Base-by-base conservation (phyloP, 1,284 basidiomycete genomes). In the Leucoagaricus sp. region DNA sequence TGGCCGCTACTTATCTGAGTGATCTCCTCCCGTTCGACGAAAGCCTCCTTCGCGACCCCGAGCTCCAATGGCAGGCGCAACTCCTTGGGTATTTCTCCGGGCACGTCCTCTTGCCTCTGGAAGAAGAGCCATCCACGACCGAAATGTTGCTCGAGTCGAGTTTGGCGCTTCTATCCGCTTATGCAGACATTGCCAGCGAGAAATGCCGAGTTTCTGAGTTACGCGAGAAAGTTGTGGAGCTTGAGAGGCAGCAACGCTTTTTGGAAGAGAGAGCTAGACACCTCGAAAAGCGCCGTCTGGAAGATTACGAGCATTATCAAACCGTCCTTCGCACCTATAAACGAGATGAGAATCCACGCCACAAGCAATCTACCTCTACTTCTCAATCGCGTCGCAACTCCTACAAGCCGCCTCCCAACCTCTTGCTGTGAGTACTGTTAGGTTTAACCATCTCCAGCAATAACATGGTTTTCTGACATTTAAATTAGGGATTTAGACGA, bases 31-130 rank as follows among this genome's bases (percentile, higher is more conserved):
- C 73, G 1, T 72, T 79, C 54, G 83, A 87, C 55, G 64, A 70
- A 57, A 59, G 60, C 28, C 63, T 84, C 19, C 66, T 81, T n/a
- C 57, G 67, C n/a, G 72, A 79, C 49, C 65, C 67, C n/a, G 67
- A 67, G 4, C 64, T 81, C 49, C 78, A 80, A 58, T 89, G 86
- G 85, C 80, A 89, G 60, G 80, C 82, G 0, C 83, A 86, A 58
- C 77, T 88, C 9, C 74, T 85, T 33, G 70, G 74, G 1, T 77
- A 86, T 55, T 85, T 78, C 60, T 85, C 82, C 0, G 83, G 79
- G 0, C 79, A 87, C 57, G 67, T 83, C 42, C 79, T 85, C 55
- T 64, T 76, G 8, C 70, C 77, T 0, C 68, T 68, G 53, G 60
- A 45, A 36, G 52, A 57, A 7, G 26, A 59, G 9, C 53, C 58